Conservation (phyloP, 192 early-diverging fungal genomes). For the Coemansia sp. region DNA sequence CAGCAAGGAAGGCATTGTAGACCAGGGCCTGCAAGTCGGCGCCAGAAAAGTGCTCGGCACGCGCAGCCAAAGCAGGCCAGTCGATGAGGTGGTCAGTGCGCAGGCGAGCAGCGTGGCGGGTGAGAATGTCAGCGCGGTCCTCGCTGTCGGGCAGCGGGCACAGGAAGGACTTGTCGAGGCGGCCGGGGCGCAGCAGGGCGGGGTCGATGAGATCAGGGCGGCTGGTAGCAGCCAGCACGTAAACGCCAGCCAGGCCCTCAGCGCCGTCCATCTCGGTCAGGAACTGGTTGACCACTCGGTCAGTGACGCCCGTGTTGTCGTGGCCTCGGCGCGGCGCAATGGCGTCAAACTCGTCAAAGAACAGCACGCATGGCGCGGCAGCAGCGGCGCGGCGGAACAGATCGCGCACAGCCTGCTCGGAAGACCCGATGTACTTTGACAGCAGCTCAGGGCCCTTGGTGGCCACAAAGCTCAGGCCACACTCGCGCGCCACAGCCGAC, state of each 20-base stretch:
- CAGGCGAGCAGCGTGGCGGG: slow-evolving; percentile 74
- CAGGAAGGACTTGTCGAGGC: slow-evolving; percentile 81
- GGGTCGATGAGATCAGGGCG: slow-evolving; percentile 87
- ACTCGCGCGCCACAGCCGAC: slow-evolving; percentile 94
- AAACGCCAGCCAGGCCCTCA: slow-evolving; percentile 93
- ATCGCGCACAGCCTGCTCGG: slow-evolving; percentile 93
- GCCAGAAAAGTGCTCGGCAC: slow-evolving; percentile 80
- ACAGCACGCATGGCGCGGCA: slow-evolving; percentile 92
- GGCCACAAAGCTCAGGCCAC: slow-evolving; percentile 94
- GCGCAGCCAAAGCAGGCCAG: slow-evolving; percentile 62
- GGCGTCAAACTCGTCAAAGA: slow-evolving; percentile 99
- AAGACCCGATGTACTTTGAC: slow-evolving; percentile 99
- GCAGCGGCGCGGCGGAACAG: slow-evolving; percentile 93
- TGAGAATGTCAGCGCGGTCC: slow-evolving; percentile 85
- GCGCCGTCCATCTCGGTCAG: slow-evolving; percentile 99
- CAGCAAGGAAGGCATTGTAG: slow-evolving; percentile 89
- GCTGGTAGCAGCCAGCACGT: slow-evolving; percentile 91
- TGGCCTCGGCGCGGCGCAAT: slow-evolving; percentile 97
- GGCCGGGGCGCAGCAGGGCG: slow-evolving; percentile 77
- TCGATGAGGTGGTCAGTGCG: slow-evolving; percentile 65
- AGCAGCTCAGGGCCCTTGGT: slow-evolving; percentile 97
- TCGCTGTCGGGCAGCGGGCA: slow-evolving; percentile 78
- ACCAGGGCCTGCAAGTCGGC: slow-evolving; percentile 95
- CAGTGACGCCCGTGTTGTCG: slow-evolving; percentile 98
- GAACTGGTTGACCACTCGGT: slow-evolving; percentile 98